Evolutionary conservation across 1,139 yeast species (phyloP).

Genomic region (Diutina pseudorugosa): DNA sequence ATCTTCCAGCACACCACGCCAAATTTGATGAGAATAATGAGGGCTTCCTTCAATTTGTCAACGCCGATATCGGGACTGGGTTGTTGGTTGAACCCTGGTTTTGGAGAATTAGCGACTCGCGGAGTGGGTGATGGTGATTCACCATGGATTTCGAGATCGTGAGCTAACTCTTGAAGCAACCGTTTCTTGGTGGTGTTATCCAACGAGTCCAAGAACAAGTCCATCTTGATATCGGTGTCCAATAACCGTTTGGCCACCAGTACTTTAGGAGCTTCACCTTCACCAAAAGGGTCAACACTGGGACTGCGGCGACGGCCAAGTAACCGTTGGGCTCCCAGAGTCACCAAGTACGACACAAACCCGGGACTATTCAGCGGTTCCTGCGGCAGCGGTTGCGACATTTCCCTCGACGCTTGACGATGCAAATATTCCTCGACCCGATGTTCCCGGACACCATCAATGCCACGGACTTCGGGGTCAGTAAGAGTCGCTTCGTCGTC

Average conservation of each 20-base stretch:
- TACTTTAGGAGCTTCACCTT: neutral
- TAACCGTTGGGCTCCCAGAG: neutral
- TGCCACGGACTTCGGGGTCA: neutral
- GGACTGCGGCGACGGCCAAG: neutral
- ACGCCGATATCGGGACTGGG: neutral
- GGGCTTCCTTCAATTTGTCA: neutral
- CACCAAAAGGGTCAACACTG: neutral
- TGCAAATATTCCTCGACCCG: neutral
- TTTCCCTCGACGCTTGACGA: neutral
- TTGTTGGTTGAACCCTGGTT: neutral
- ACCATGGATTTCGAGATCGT: neutral
- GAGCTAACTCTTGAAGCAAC: neutral
- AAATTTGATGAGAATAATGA: neutral
- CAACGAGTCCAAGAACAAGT: constrained; percentile 1
- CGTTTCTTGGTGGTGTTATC: neutral
- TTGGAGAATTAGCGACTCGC: neutral
- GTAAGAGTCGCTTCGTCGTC: neutral
- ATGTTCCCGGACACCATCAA: neutral
- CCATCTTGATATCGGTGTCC: constrained; percentile 3
- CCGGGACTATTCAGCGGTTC: neutral
- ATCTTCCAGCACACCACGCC: neutral
- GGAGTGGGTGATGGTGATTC: neutral
- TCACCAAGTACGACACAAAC: neutral
- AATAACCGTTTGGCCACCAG: constrained; percentile 1
- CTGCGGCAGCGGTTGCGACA: neutral